phyloP scores from a whole-genome alignment of 371 early-diverging fungal species.

The Syncephalastrum sp. region DNA sequence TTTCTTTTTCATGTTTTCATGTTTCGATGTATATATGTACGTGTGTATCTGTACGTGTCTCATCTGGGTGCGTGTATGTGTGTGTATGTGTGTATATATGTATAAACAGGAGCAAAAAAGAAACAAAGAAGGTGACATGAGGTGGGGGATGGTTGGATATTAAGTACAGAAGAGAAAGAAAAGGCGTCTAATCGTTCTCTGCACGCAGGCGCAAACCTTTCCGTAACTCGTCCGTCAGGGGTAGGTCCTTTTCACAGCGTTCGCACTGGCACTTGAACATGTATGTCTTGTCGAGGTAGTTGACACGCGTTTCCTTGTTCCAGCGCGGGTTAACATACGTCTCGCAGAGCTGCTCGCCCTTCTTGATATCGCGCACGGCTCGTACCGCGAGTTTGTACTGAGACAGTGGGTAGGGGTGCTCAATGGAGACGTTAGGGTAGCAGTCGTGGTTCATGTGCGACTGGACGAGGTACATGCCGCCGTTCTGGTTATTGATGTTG shows the following conservation, averaged over 20 bases:
- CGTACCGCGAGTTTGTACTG: slow-evolving; percentile 60
- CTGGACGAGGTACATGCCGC: slow-evolving; percentile 65
- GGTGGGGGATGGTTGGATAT: too few relatives aligned
- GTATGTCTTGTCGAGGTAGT: slow-evolving; percentile 58
- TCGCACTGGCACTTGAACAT: slow-evolving; percentile 61
- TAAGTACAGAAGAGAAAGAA: not conserved
- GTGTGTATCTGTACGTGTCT: too few relatives aligned
- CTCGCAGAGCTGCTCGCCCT: slow-evolving; percentile 60
- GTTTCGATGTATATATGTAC: not conserved
- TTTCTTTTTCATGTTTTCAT: not conserved
- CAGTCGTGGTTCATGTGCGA: slow-evolving; percentile 64
- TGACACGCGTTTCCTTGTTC: slow-evolving; percentile 59
- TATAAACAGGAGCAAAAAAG: too few relatives aligned
- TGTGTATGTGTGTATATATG: too few relatives aligned
- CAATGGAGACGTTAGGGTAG: slow-evolving; percentile 55
- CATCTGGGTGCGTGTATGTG: too few relatives aligned
- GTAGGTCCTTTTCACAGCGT: slow-evolving; percentile 54
- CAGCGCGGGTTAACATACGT: slow-evolving; percentile 66
- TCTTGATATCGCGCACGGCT: slow-evolving; percentile 53
- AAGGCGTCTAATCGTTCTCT: slow-evolving; percentile 19
- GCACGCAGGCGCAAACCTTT: slow-evolving; percentile 40
- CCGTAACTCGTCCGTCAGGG: slow-evolving; percentile 48
- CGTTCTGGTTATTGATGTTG: slow-evolving; percentile 70
- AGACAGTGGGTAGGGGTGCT: slow-evolving; percentile 42
- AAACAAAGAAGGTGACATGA: too few relatives aligned